Base-by-base conservation (phyloP, 1,284 basidiomycete genomes). In the Pyrrhoderma lamaoense region DNA sequence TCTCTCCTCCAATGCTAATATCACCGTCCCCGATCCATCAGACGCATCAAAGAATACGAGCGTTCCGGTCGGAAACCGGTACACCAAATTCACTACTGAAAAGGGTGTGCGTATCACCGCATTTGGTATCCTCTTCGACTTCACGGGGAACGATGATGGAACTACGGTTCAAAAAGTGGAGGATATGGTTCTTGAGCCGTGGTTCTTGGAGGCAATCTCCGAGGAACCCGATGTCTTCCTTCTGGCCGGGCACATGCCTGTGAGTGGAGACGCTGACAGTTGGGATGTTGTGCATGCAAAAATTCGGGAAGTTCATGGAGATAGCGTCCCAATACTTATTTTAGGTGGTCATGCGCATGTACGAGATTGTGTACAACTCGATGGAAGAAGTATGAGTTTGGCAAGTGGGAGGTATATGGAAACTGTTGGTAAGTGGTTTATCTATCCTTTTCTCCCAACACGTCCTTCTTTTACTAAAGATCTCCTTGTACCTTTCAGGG, bases 381-480 rank as follows among this genome's bases (percentile, higher is more conserved):
- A 85, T 60, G 74, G 75, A 4, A 75, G 80, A 16, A 77, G 80
- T 0, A 84, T 89, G 73, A 73, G 79, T 1, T 67, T 93, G 35
- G 86, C 89, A 59, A 89, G 86, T 49, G 90, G 90, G 42, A 73
- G 87, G 21, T 93, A 91, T 64, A 85, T 93, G 81, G 90, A 93
- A 67, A 92, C 90, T 4, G 72, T 93, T 52, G 88, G 87, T 71
- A 63, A 58, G 70, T 59, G 13, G 2, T 21, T 14, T 36, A 18
- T 5, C 5, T 35, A 11, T 2, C 19, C 5, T 38, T 4, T 4
- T 51, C 55, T 34, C n/a, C n/a, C n/a, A n/a, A n/a, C n/a, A n/a
- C 1, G 2, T 16, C 34, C 18, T 13, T 45, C 47, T 52, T 42
- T 34, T 34, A 11, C 21, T 18, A 19, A 31, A 11, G 34, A 38